Evolutionary conservation across 768 basidiomycete species (phyloP).

Genomic region (Russula sp.): DNA sequence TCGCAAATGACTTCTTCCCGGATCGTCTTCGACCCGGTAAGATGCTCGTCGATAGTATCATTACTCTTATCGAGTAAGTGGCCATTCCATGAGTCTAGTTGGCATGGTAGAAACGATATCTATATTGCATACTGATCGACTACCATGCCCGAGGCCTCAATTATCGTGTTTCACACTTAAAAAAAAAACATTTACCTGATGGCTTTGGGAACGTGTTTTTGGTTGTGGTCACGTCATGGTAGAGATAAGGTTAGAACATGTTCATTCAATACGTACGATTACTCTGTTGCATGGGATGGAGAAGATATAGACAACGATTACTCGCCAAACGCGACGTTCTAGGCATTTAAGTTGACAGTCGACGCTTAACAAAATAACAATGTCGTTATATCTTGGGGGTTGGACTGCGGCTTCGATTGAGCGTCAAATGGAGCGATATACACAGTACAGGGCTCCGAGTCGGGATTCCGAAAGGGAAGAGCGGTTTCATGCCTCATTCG

Average conservation of each 20-base stretch:
- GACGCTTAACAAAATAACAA: not conserved
- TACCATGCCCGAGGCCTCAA: too few relatives aligned
- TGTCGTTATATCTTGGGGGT: too few relatives aligned
- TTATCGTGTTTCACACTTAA: too few relatives aligned
- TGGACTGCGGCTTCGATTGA: not conserved
- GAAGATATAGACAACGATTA: not conserved
- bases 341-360: not conserved
- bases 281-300: too few relatives aligned
- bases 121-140: not conserved
- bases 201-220: too few relatives aligned
- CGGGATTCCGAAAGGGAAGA: too few relatives aligned
- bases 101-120: not conserved
- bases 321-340: not conserved
- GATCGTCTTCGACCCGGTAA: conserved; percentile 4
- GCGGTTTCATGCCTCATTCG: too few relatives aligned
- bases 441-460: too few relatives aligned
- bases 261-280: not conserved
- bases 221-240: too few relatives aligned
- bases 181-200: too few relatives aligned
- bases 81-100: not conserved
- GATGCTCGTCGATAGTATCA: not conserved
- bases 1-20: conserved; percentile 2
- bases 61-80: not conserved
- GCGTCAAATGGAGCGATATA: too few relatives aligned
- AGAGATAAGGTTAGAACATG: not conserved